phyloP scores from a whole-genome alignment of 2,329 filamentous ascomycete species.

The Cytospora piceae region DNA sequence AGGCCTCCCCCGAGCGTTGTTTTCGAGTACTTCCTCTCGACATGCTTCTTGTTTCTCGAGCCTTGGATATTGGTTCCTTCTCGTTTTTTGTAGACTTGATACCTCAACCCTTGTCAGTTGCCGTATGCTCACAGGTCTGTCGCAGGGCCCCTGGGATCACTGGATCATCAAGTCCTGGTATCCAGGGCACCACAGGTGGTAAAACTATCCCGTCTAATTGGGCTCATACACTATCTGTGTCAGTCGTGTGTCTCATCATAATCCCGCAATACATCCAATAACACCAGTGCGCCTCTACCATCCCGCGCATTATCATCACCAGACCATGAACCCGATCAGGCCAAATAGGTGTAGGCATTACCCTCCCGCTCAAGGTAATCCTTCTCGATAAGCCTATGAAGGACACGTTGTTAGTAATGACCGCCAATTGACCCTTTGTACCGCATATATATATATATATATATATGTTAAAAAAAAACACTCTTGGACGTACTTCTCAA shows the following conservation, averaged over 20 bases:
- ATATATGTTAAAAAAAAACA: not conserved
- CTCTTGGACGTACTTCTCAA: conserved; percentile 75
- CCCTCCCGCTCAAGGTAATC: conserved; percentile 87
- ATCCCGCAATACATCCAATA: conserved; percentile 1
- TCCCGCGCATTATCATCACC: not conserved
- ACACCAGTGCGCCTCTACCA: conserved; percentile 7
- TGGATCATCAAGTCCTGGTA: not conserved
- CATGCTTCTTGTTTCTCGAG: no score
- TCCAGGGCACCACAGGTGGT: not conserved
- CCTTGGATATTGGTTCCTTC: no score
- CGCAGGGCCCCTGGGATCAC: not conserved
- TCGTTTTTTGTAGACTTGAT: no score
- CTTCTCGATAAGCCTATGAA: conserved; percentile 79
- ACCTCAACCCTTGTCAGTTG: no score
- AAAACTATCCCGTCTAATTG: not conserved
- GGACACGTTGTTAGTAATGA: not conserved
- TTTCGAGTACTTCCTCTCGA: no score
- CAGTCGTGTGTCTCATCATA: conserved; percentile 12
- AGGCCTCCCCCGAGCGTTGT: no score
- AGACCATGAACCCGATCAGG: conserved; percentile 46
- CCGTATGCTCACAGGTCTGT: not conserved
- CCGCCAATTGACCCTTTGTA: not conserved
- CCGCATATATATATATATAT: no score
- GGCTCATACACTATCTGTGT: conserved; percentile 3
- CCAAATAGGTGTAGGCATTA: conserved; percentile 71